These are phyloP conservation scores for Vanrija pseudolonga DNA, from an alignment of 1,284 basidiomycete genomes.

Conservation along the genomic window DNA sequence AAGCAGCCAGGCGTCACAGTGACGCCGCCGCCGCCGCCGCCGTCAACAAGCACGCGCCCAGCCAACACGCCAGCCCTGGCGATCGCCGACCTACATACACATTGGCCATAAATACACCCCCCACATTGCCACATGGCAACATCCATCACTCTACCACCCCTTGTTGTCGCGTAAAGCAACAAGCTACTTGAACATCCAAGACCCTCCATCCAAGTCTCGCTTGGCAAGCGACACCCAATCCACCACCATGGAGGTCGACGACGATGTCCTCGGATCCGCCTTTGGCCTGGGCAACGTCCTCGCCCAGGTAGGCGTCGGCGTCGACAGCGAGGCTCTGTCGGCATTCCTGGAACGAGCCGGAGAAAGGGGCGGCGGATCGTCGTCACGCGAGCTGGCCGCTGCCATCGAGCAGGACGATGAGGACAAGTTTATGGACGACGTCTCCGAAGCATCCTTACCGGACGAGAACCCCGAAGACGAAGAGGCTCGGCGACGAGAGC, in stretches of 20 bases:
- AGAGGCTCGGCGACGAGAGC: slow-evolving; percentile 17
- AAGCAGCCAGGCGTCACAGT: too few species aligned
- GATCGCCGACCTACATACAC: too few species aligned
- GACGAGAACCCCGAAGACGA: slow-evolving; percentile 27
- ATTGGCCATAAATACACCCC: too few species aligned
- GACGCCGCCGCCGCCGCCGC: too few species aligned
- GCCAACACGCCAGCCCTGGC: too few species aligned
- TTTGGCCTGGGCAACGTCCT: slow-evolving; percentile 37
- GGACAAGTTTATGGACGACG: slow-evolving; percentile 50
- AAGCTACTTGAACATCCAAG: too few species aligned
- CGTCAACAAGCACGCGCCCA: too few species aligned
- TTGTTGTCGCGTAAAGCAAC: too few species aligned
- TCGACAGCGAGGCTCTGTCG: slow-evolving; percentile 33
- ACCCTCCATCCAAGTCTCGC: too few species aligned
- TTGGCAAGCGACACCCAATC: neutral
- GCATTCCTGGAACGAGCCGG: slow-evolving; percentile 22
- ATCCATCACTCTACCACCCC: too few species aligned
- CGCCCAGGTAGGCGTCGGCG: slow-evolving; percentile 22
- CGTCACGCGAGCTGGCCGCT: slow-evolving; percentile 36
- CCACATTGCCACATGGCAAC: too few species aligned
- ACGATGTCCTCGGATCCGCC: slow-evolving; percentile 32
- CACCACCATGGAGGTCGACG: slow-evolving; percentile 21
- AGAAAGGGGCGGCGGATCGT: slow-evolving; percentile 4
- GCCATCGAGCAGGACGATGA: slow-evolving; percentile 35
- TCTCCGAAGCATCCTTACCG: slow-evolving; percentile 34